Evolutionary conservation across 1,284 basidiomycete species (phyloP), one percentile per base, ranked within the genome.

Genomic region (Coniferiporia sulphurascens): DNA sequence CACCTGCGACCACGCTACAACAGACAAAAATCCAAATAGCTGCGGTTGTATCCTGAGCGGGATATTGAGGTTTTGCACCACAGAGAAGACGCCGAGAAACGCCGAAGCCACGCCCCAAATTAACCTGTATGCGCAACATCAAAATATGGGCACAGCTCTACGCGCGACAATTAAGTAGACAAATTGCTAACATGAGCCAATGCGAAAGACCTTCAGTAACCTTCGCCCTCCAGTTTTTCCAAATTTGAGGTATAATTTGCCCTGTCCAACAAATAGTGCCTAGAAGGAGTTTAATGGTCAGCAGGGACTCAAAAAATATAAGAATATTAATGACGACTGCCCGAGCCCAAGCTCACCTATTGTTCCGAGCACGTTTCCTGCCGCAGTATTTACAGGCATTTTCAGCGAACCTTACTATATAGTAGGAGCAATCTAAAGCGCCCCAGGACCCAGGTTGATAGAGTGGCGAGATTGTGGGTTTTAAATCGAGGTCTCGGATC

Each of bases 1-100:
- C 43, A 82, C 84, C 74, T 87, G 85, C 0, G 77, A 79, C 83
- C 86, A 90, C 0, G 85, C 86, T 13, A 87, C 61, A 12, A 86
- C 75, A 1, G 79, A 75, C 21, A 93, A 73, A 15, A 78, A 73
- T 0, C 82, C 82, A 65, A 93, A 90, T 0, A 87, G 68, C 65
- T 93, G 90, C 1, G 90, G 89, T 68, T 93, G 90, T 1, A 87
- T 63, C 48, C 87, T 84, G 35, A 91, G 78, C 1, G 90, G 89
- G 27, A 92, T 81, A 66, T 87, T 91, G 56, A 91, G 74, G 60
- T 84, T 72, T 66, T 88, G 84, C 0, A 85, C 74, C 51, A 92
- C 78, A 27, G 75, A 76, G 66, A 93, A 93, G 12, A 84, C 78
- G n/a, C 87, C 89, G 17, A 91, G 75, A 64, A 87, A 85, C 6